Base-by-base conservation (phyloP, 345 rosid genomes). In the Isatis tinctoria region DNA sequence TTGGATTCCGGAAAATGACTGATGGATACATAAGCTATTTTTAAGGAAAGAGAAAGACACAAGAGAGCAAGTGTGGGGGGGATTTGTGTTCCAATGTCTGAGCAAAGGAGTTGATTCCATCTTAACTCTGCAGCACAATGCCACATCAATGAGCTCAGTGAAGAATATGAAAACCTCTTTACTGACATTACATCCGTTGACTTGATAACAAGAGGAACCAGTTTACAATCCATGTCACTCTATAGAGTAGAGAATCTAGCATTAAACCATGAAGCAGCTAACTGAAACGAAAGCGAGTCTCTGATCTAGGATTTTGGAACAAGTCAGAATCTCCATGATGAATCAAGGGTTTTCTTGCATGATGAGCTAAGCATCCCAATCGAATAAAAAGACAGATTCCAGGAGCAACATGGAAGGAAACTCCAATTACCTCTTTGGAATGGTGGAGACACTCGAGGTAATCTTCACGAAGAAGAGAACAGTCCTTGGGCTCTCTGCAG, bases 391-490 rank as follows among this genome's bases (percentile, higher is more conserved):
- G 18, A 43, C 2, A 7, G 33, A 5, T 28, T 28, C 32, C 4
- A 3, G 4, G 1, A 13, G 43, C 14, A 39, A 39, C 4, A 28
- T 28, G n/a, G n/a, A n/a, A n/a, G n/a, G n/a, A n/a, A n/a, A n/a
- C n/a, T n/a, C n/a, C n/a, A n/a, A n/a, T n/a, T n/a, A n/a, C n/a
- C 97, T 92, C 99, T 86, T 95, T 95, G 84, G 97, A 79, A 81
- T 95, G 99, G 85, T 95, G 99, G 75, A 92, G 99, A 81, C 99
- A 95, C 84, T 95, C 97, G 64, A 95, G 87, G 80, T 92, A 95
- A 78, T 95, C 97, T 67, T 95, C 96, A 67, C 97, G 95, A 53
- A 92, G 96, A 72, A 88, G 88, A 28, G 84, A 57, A 32, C 97
- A 95, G 80, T 95, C 99, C 82, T 88, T 95, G 79, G 99, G 99